Base-by-base conservation (phyloP, 148 eudicot species). In the Chenopodium quinoa region DNA sequence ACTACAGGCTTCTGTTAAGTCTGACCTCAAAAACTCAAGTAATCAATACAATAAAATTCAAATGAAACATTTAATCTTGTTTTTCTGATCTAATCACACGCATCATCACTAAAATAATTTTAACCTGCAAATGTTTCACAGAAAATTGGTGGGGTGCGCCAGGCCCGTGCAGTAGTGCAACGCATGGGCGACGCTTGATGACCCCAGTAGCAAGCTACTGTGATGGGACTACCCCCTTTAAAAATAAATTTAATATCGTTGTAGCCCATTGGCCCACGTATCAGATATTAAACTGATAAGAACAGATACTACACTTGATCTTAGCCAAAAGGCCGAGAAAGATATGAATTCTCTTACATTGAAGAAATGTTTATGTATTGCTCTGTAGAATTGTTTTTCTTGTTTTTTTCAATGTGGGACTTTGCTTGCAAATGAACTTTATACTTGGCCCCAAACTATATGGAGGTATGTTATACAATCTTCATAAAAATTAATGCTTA, bases 301-400 rank as follows among this genome's bases (percentile, higher is more conserved):
- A 92, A 90, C 90, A 91, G 89, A 90, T 92, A 90, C 88, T 89
- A 92, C 95, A 90, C 93, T 90, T 90, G 92, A 92, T 92, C 90
- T 90, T 92, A 90, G 93, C 95, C 95, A 90, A 92, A 89, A 92
- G 93, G 91, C 92, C 90, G 88, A 88, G 86, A 86, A 86, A 86
- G 88, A 86, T 86, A 86, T 86, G 84, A 0, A 7, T 58, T 19
- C 1, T 17, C 1, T 0, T 0, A 0, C 0, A 5, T 0, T 17
- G n/a, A 58, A 58, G 17, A 16, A 58, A 10, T 20, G 22, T 5
- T 58, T 58, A 58, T 58, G 19, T 58, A 58, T 58, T 3, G 22
- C 20, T 58, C 63, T 6, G 63, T 4, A 58, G 7, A 20, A 13
- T 12, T 4, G 0, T 19, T 1, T 17, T 19, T 4, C 17, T 4